Base-by-base conservation (phyloP, 1,284 basidiomycete species). In the Laetiporus sulphureus region DNA sequence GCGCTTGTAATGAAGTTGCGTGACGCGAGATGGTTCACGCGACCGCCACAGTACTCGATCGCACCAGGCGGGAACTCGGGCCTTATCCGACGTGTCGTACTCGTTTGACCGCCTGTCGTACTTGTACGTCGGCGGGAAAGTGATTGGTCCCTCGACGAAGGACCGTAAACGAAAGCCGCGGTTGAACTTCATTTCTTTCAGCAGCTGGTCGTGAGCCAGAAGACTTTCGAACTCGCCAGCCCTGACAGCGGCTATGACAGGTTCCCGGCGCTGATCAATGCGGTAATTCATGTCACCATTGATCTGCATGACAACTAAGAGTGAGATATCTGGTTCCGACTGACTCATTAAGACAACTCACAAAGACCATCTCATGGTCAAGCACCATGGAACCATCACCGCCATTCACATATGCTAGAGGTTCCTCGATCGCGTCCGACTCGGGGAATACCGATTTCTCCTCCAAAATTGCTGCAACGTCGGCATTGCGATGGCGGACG, bases 321-420 rank as follows among this genome's bases (percentile, higher is more conserved):
- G 32, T 19, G 3, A 38, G 7, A 16, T 15, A 35, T 16, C 10
- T 29, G 42, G 2, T 29, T 29, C 32, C 7, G 40, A 32, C 10
- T 24, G 22, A 15, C 16, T 18, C 27, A 36, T 12, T 21, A 4
- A 5, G 18, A 21, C 13, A 59, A 73, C 89, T 67, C 51, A 97
- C 83, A 44, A 98, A 83, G 47, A 93, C 90, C 38, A 95, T 75
- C 57, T 98, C 93, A 63, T 98, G 95, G 58, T 98, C 95, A 23
- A 96, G 68, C 15, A 95, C 81, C 75, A 89, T 91, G n/a, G 87
- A 79, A 0, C 95, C 95, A 60, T 95, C 89, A 0, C 95, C 94
- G 12, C 95, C 95, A 32, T 87, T 84, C 4, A 89, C 79, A 55
- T 87, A 98, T 1, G 83, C 81, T 13, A 81, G 49, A 2, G 70